Evolutionary conservation across 2,329 filamentous ascomycete species (phyloP).

Genomic region (Fusarium devonianum): DNA sequence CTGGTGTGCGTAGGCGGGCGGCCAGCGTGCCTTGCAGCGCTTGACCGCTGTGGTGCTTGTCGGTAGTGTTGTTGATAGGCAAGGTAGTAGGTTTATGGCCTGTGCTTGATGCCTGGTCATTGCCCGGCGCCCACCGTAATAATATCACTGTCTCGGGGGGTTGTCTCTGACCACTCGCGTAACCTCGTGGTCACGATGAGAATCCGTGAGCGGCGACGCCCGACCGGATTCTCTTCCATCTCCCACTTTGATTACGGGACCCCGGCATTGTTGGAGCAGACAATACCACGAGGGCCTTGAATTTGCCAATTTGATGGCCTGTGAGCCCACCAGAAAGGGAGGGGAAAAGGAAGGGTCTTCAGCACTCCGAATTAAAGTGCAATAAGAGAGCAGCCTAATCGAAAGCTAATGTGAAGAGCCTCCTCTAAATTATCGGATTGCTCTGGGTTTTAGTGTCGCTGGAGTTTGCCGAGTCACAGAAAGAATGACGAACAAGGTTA

Average conservation of each 20-base stretch:
- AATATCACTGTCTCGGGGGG: neutral
- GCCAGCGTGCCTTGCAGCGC: conserved; percentile 31
- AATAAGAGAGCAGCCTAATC: conserved; percentile 24
- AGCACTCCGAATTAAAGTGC: conserved; percentile 15
- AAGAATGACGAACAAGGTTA: conserved; percentile 15
- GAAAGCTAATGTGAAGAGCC: conserved; percentile 24
- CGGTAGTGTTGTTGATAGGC: conserved; percentile 14
- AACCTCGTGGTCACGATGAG: neutral
- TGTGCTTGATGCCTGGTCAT: conserved; percentile 16
- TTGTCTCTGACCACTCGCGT: conserved; percentile 10
- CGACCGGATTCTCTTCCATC: neutral
- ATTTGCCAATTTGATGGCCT: conserved; percentile 2
- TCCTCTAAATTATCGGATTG: conserved; percentile 23
- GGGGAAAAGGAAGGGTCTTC: too few relatives aligned
- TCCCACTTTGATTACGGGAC: neutral
- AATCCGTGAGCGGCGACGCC: conserved; percentile 8
- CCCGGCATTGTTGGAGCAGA: neutral
- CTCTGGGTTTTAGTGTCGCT: conserved; percentile 12
- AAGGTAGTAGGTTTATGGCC: too few relatives aligned
- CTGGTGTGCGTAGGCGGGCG: conserved; percentile 3
- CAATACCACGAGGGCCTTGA: neutral
- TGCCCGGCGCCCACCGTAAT: conserved; percentile 10
- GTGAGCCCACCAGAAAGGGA: conserved; percentile 4
- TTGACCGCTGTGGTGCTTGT: conserved; percentile 11
- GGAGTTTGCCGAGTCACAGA: conserved; percentile 18